Percentiles rank a stretch among this genome's conserved stretches.
phyloP scores from a whole-genome alignment of 1,139 yeast genomes.

The Geotrichum restrictum region DNA sequence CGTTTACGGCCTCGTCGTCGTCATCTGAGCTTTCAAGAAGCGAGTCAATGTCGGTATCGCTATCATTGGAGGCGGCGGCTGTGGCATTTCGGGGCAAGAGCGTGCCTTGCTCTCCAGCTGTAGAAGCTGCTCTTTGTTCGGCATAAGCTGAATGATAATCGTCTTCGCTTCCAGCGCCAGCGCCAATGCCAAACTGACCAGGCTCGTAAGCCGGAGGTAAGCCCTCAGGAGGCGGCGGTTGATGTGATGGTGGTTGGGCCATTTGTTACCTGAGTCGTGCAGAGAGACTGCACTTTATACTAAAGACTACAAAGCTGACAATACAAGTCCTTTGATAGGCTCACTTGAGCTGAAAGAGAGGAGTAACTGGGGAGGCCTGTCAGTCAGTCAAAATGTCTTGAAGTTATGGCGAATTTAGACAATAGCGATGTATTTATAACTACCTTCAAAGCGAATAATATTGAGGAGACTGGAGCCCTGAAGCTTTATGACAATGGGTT shows the following conservation, averaged over 20 bases:
- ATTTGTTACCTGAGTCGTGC: not conserved
- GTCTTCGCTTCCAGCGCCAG: not conserved
- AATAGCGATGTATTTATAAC: too few relatives aligned
- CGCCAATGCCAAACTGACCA: not conserved
- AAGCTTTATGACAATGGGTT: not conserved
- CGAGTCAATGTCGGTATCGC: conserved; percentile 8
- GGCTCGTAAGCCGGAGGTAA: conserved; percentile 7
- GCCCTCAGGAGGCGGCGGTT: conserved; percentile 4
- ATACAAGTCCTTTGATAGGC: too few relatives aligned
- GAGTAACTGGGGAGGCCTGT: too few relatives aligned
- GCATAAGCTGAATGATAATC: conserved; percentile 1
- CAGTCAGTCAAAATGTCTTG: too few relatives aligned
- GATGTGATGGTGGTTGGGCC: not conserved
- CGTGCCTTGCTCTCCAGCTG: not conserved
- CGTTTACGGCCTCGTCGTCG: conserved; percentile 17
- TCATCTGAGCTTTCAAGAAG: conserved; percentile 13
- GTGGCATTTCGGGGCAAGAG: not conserved
- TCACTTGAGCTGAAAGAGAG: too few relatives aligned
- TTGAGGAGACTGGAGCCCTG: not conserved
- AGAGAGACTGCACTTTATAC: too few relatives aligned
- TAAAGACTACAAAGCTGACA: too few relatives aligned
- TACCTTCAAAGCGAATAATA: not conserved
- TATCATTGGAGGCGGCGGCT: not conserved
- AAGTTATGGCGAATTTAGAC: too few relatives aligned
- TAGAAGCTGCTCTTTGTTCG: conserved; percentile 5